A percentile compares a stretch with the other conserved stretches of the same genome.
phyloP scores from a whole-genome alignment of 345 rosid genomes.

The Litchi chinensis region DNA sequence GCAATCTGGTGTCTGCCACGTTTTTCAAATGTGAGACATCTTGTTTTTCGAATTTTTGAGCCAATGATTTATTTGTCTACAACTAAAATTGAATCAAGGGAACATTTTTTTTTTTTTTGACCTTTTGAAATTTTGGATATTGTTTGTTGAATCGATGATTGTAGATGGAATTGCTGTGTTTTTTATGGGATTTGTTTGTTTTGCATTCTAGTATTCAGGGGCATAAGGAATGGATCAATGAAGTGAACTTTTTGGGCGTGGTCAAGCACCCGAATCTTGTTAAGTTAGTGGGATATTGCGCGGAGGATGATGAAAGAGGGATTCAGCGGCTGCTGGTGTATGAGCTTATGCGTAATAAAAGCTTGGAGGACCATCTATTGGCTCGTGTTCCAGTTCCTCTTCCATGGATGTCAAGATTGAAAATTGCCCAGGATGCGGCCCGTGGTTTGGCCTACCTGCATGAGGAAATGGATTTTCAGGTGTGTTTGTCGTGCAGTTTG shows the following conservation, averaged over 20 bases:
- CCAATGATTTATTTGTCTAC: not conserved
- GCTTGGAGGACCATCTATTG: conserved; percentile 87
- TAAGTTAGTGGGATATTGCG: conserved; percentile 85
- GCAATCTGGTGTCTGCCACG: not conserved
- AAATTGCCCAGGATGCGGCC: conserved; percentile 87
- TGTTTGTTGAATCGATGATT: not conserved
- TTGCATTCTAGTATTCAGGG: conserved; percentile 85
- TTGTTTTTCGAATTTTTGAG: not conserved
- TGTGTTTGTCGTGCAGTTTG: conserved; percentile 10
- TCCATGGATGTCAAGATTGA: conserved; percentile 75
- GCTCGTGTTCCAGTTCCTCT: conserved; percentile 50
- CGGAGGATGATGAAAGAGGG: conserved; percentile 94
- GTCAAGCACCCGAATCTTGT: conserved; percentile 96
- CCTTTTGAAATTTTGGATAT: not conserved
- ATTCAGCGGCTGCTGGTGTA: conserved; percentile 88
- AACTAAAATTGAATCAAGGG: not conserved
- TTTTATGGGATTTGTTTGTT: conserved; percentile 28
- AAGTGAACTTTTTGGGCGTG: conserved; percentile 88
- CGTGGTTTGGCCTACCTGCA: conserved; percentile 94
- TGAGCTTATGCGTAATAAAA: conserved; percentile 84
- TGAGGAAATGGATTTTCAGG: conserved; percentile 98
- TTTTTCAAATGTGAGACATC: not conserved
- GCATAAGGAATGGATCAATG: conserved; percentile 98
- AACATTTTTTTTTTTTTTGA: not conserved
- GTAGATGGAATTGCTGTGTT: conserved; percentile 1